phyloP scores from a whole-genome alignment of 2,329 filamentous ascomycete species.

The Alternaria postmessia region DNA sequence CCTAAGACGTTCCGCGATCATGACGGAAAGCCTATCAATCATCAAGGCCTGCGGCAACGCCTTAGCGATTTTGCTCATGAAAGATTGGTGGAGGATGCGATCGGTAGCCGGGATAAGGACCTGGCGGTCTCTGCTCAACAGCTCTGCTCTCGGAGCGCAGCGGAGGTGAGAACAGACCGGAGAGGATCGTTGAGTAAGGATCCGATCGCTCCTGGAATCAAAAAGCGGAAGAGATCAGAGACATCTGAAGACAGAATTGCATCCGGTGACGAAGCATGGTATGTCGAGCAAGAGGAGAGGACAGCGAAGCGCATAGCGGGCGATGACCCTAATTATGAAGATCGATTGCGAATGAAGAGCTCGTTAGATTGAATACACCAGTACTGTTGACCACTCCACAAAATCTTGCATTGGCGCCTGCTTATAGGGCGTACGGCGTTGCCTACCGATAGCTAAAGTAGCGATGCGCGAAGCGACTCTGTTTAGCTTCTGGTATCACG shows the following conservation, averaged over 20 bases:
- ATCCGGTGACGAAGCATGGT: conserved; percentile 25
- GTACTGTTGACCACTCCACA: neutral
- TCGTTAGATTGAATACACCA: neutral
- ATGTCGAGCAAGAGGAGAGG: conserved; percentile 25
- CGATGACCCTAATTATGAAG: conserved; percentile 12
- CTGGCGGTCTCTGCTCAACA: conserved; percentile 10
- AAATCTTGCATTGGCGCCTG: neutral
- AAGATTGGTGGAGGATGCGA: conserved; percentile 20
- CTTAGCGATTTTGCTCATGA: conserved; percentile 19
- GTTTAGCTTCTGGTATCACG: too few species aligned
- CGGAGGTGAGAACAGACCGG: conserved; percentile 10
- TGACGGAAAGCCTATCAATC: neutral
- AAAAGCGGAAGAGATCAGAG: conserved; percentile 24
- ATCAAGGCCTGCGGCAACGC: conserved; percentile 21
- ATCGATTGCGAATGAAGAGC: neutral
- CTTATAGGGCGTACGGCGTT: neutral
- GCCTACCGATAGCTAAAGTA: too few species aligned
- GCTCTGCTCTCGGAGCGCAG: conserved; percentile 12
- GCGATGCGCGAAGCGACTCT: too few species aligned
- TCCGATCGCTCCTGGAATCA: conserved; percentile 13
- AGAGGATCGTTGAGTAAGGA: conserved; percentile 10
- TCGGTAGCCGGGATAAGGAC: conserved; percentile 7
- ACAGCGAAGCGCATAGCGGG: conserved; percentile 20
- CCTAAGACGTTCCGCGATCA: neutral
- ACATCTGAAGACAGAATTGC: conserved; percentile 24